Base-by-base conservation (phyloP, 306 rosid species). In the Neltuma alba region DNA sequence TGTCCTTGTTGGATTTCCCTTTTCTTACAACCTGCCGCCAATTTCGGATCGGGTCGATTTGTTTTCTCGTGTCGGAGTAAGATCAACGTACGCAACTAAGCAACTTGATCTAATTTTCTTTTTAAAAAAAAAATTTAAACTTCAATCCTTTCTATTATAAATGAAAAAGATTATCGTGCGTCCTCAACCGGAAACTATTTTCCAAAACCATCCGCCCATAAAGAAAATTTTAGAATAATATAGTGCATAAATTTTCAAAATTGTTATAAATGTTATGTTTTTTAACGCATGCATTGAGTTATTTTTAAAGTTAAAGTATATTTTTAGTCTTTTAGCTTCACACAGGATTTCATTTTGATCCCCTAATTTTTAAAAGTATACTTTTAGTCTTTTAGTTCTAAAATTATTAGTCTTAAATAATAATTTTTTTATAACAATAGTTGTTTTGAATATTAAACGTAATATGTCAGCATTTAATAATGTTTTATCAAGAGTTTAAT, bases 1-100 rank as follows among this genome's bases (percentile, higher is more conserved):
- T 16, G 9, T 81, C 87, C 83, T 0, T 9, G 58, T 83, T 61
- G 85, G 88, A 80, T 82, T 74, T 0, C 75, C 9, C 76, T 68
- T 77, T 76, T 80, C 45, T 50, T 23, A 3, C 37, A 76, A 23
- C 8, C 85, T 60, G 78, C 79, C 83, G 83, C 20, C 77, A 48
- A 68, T 65, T 1, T 1, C n/a, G 70, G 60, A 37, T 70, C 55
- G 7, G 65, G 40, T 33, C 79, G 62, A 45, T 2, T 27, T 30
- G 54, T 28, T 28, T 61, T 20, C 0, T 11, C 8, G 73, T 74
- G 5, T 81, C 37, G 1, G 67, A 64, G 18, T 45, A 69, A 31
- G 66, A 44, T 41, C 33, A 12, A 3, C 40, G 23, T 63, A 13
- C 2, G 5, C 0, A 31, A 62, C 20, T 63, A 13, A 1, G 5